Base-by-base conservation (phyloP, 441 rosid genomes). In the Populus hybrid region DNA sequence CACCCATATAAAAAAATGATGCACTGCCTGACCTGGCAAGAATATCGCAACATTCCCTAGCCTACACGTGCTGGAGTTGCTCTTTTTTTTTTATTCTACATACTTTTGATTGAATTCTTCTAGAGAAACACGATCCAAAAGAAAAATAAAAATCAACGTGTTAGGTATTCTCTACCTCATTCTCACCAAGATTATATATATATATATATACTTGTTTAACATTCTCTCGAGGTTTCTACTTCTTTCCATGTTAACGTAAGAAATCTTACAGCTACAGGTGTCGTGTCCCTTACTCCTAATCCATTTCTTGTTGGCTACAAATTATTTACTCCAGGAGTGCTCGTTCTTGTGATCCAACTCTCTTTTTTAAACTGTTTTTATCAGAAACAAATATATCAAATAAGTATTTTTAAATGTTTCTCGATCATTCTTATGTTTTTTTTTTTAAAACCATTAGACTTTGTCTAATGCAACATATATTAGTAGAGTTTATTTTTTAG, bases 11-110 rank as follows among this genome's bases (percentile, higher is more conserved):
- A 23, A 10, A 36, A 10, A 6, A 10, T 0, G 8, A 46, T 24
- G n/a, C 10, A 0, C 23, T 5, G 10, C 46, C 46, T 14, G 50
- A 57, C 61, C 70, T 64, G 23, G 28, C 66, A 21, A 61, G 66
- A 61, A 9, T 9, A 61, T 61, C 2, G 14, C 73, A 14, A 57
- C 79, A 76, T 76, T 76, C 79, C 73, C 21, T 61, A 0, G 28
- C 66, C 3, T 21, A 61, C 24, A 21, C 66, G 66, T 21, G 24
- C 66, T 9, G 66, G 14, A 21, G 11, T 21, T 61, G 10, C 6
- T 21, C 26, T 3, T 61, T 21, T 61, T 59, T 12, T 6, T 50
- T 7, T 5, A 12, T 46, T 46, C 6, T 14, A 14, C 66, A 61
- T 28, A 3, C 12, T 10, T 61, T 61, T 21, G 66, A 72, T 72